Conservation (phyloP, 2,329 filamentous ascomycete species). For the Xylariaceae sp. region DNA sequence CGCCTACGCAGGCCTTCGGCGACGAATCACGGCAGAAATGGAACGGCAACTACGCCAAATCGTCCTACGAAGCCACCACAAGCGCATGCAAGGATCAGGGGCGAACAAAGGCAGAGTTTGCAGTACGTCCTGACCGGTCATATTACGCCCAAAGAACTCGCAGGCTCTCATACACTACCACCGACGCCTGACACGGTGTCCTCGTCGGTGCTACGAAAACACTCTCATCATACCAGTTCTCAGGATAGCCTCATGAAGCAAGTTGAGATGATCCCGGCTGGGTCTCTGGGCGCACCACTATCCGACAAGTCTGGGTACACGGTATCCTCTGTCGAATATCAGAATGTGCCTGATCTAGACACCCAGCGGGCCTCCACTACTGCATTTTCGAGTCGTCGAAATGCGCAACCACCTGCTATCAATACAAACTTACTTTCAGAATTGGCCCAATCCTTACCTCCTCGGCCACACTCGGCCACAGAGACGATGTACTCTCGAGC, state of each 20-base stretch:
- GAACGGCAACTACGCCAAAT: conserved; percentile 12
- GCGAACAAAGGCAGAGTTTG: conserved; percentile 45
- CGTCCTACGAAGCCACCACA: conserved; percentile 5
- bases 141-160: conserved; percentile 34
- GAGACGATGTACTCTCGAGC: conserved; percentile 39
- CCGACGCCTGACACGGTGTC: conserved; percentile 59
- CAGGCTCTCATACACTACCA: conserved; percentile 42
- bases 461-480: conserved; percentile 43
- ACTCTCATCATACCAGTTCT: conserved; percentile 17
- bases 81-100: conserved; percentile 28
- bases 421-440: conserved; percentile 25
- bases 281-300: conserved; percentile 17
- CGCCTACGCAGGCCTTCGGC: conserved; percentile 27
- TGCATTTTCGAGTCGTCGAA: conserved; percentile 28
- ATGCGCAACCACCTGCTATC: conserved; percentile 15
- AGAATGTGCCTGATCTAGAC: conserved; percentile 8
- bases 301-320: conserved; percentile 22
- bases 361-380: conserved; percentile 28
- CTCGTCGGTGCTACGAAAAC: conserved; percentile 43
- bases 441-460: conserved; percentile 24
- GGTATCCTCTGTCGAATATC: conserved; percentile 17
- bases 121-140: conserved; percentile 46
- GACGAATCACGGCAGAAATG: conserved; percentile 16
- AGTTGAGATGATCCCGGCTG: conserved; percentile 5
- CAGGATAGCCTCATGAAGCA: conserved; percentile 21